Base-by-base conservation (phyloP, 345 rosid species). In the Acer campestre region DNA sequence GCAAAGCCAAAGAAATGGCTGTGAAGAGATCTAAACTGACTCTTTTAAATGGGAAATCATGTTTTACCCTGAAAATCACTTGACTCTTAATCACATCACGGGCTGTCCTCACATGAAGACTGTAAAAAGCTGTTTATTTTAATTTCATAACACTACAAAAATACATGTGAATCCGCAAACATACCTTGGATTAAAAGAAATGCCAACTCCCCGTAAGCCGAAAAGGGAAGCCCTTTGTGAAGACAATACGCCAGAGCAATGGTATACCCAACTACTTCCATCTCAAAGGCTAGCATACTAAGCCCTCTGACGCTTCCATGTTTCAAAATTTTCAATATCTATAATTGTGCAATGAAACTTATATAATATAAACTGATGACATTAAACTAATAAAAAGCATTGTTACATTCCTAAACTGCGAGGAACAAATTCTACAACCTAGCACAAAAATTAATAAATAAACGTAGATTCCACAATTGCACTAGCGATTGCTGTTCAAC, bases 161-260 rank as follows among this genome's bases (percentile, higher is more conserved):
- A 42, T 42, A 6, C 16, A 62, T 6, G 25, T 17, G 49, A 51
- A 7, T 10, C 29, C 3, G 3, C 42, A 31, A 73, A 38, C 44
- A 22, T 12, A 94, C 97, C 97, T 87, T 95, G 99, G 79, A 95
- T 79, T 80, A 95, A 84, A 80, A 95, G 93, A 74, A 95, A 95
- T 4, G 84, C 93, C 90, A 89, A 83, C 77, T 95, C 99, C 8
- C 98, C 99, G 69, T 77, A 95, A 82, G 98, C 99, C 0, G 99
- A 96, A 82, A 96, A 96, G 55, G 99, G 97, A 55, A 96, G 97
- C 22, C 93, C 97, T 81, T 90, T 96, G 77, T 94, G 92, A 73
- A 96, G 86, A 77, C 97, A 96, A 84, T 96, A 96, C 3, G 97
- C 94, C 18, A 96, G 83, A 70, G 97, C 94, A 63, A 96, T 94